Percentiles rank a stretch among this genome's conserved stretches.
Evolutionary conservation across 2,329 filamentous ascomycete species (phyloP).

Genomic region (Aspergillus costaricaensis): DNA sequence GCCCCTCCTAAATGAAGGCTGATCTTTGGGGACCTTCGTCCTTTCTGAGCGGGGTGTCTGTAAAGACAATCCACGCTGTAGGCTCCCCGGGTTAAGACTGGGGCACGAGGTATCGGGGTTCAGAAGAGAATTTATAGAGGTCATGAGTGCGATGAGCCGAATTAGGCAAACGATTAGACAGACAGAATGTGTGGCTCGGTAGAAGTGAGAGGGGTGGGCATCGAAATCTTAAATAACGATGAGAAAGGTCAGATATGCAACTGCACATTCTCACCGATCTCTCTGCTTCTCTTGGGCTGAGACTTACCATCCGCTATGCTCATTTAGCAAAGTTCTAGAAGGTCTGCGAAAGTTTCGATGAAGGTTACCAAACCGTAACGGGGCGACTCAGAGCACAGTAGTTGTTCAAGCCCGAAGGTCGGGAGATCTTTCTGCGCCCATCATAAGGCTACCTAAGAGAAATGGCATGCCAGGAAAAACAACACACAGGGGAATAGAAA

Average conservation of each 20-base stretch:
- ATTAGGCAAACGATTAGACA: neutral
- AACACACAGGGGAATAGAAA: neutral
- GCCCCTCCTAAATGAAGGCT: neutral
- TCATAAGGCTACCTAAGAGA: constrained; percentile 11
- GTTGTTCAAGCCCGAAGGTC: constrained; percentile 13
- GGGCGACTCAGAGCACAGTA: constrained; percentile 8
- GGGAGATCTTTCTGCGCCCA: constrained; percentile 12
- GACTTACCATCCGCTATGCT: constrained; percentile 15
- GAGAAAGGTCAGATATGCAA: constrained; percentile 8
- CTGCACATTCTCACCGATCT: constrained; percentile 8
- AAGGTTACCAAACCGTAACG: neutral
- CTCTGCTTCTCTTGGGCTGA: constrained; percentile 16
- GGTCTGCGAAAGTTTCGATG: constrained; percentile 18
- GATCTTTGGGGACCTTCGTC: neutral
- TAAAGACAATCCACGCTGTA: constrained; percentile 24
- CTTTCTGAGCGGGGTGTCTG: constrained; percentile 16
- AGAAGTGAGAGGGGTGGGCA: neutral
- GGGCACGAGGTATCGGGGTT: constrained; percentile 58
- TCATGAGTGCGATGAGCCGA: constrained; percentile 50
- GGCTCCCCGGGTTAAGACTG: constrained; percentile 46
- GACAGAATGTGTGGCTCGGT: neutral
- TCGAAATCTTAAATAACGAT: constrained; percentile 3
- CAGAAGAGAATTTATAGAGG: constrained; percentile 66
- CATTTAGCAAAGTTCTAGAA: constrained; percentile 31
- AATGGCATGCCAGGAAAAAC: no score